Percentiles rank a stretch among this genome's conserved stretches.
Evolutionary conservation across 2,329 filamentous ascomycete genomes (phyloP).

Genomic region (Lachnum nothofagi): DNA sequence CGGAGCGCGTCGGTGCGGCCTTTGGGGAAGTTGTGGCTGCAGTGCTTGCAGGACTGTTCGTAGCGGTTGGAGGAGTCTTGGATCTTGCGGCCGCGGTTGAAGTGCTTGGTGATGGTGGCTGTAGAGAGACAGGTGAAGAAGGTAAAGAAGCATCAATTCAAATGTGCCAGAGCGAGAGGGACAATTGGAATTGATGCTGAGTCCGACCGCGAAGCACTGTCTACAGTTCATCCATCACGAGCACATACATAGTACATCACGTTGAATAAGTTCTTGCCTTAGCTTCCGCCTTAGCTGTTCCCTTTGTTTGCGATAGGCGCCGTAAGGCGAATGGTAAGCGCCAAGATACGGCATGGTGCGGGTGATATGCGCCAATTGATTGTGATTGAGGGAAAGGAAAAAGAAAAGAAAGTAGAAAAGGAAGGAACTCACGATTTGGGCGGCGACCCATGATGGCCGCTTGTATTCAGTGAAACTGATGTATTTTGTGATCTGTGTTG

Average conservation of each 20-base stretch:
- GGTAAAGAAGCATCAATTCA: neutral
- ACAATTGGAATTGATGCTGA: neutral
- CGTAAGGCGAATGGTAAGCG: too few relatives aligned
- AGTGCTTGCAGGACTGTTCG: constrained; percentile 82
- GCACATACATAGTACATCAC: too few relatives aligned
- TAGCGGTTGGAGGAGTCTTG: constrained; percentile 88
- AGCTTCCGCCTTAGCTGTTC: too few relatives aligned
- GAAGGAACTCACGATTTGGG: constrained; percentile 24
- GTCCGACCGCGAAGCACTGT: too few relatives aligned
- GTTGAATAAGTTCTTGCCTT: too few relatives aligned
- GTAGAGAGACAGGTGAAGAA: constrained; percentile 10
- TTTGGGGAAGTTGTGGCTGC: constrained; percentile 84
- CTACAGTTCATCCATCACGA: too few relatives aligned
- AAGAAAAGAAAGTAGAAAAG: neutral
- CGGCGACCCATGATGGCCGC: constrained; percentile 23
- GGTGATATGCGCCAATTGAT: neutral
- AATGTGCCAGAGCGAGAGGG: neutral
- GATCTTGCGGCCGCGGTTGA: constrained; percentile 79
- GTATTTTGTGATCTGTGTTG: too few relatives aligned
- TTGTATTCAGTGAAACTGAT: too few relatives aligned
- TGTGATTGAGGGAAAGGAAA: too few relatives aligned
- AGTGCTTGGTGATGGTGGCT: constrained; percentile 75
- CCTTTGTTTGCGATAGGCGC: too few relatives aligned
- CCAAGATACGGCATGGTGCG: neutral
- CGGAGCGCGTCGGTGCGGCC: constrained; percentile 79